Evolutionary conservation across 108 stramenopile genomes (phyloP), one percentile per base, ranked within the genome.

Genomic region (Skeletonema menzelii): DNA sequence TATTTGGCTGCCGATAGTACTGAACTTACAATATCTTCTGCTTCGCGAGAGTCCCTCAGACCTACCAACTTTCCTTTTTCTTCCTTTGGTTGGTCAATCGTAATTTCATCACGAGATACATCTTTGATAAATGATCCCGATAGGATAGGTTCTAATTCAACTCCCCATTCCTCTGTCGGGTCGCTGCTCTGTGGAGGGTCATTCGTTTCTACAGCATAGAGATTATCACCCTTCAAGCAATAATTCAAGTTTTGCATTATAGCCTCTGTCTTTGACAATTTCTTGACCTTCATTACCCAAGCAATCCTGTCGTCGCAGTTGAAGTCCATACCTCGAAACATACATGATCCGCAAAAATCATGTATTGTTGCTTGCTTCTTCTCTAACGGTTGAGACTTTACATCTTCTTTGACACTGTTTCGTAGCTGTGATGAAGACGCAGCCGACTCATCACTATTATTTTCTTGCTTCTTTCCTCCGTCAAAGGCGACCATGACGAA

Each of bases 1-100:
- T 57, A 70, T 56, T 65, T 58, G 2, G 80, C 80, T 2, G 71
- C 80, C 37, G 57, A 28, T 34, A 80, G 56, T 27, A 70, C 80
- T 2, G 71, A 64, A 4, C 40, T 15, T 5, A 80, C 57, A 24
- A 80, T 73, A 60, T 80, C 80, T 30, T 63, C 42, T 3, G 31
- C 47, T n/a, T 59, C 35, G 0, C 77, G 72, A n/a, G 34, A 22
- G 53, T 73, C 69, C 0, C 63, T 31, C 13, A 80, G n/a, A 37
- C 80, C 73, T 30, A 70, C 70, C 22, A 11, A 27, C 66, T 20
- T 22, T 59, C 4, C 27, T 8, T 61, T 65, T 30, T 14, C 24
- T 14, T 13, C 32, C 38, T 12, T 49, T 11, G 19, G 49, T 42
- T 65, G 31, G 8, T 64, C 22, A 13, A 63, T 20, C 1, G 47